These are phyloP conservation scores for Mrakia blollopis DNA, from an alignment of 768 basidiomycete species.

Conservation along the genomic window DNA sequence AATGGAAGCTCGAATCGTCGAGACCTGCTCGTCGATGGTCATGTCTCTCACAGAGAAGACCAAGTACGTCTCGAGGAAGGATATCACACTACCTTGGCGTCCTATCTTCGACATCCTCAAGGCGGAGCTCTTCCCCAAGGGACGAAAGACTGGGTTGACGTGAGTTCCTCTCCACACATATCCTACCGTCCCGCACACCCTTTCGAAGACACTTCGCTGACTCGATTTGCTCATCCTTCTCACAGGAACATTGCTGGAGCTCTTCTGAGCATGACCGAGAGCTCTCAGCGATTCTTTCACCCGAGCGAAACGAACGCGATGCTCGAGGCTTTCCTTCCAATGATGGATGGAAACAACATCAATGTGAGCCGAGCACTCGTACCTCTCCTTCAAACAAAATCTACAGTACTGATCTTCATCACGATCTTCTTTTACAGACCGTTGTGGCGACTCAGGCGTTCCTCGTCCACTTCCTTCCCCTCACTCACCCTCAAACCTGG, in stretches of 20 bases:
- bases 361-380: slow-evolving; percentile 56
- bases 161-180: slow-evolving; percentile 29
- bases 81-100: slow-evolving; percentile 76
- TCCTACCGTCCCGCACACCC: too few relatives aligned
- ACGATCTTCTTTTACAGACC: slow-evolving; percentile 50
- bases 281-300: slow-evolving; percentile 75
- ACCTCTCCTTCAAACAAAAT: neutral
- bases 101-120: slow-evolving; percentile 67
- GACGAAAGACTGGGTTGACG: slow-evolving; percentile 46
- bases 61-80: slow-evolving; percentile 58
- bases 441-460: slow-evolving; percentile 67
- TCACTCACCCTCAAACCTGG: slow-evolving; percentile 78
- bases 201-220: too few relatives aligned
- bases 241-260: slow-evolving; percentile 44
- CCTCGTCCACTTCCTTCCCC: slow-evolving; percentile 76
- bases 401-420: neutral
- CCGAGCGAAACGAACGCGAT: slow-evolving; percentile 80
- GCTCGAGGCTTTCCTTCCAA: slow-evolving; percentile 77
- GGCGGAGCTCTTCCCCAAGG: slow-evolving; percentile 58
- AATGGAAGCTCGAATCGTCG: slow-evolving; percentile 64
- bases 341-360: slow-evolving; percentile 66
- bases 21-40: slow-evolving; percentile 62
- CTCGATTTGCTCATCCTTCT: too few relatives aligned
- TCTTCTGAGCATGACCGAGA: slow-evolving; percentile 46
- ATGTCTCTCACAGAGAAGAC: slow-evolving; percentile 48